phyloP scores from a whole-genome alignment of 2,329 filamentous ascomycete species.

The Phoma sp. region DNA sequence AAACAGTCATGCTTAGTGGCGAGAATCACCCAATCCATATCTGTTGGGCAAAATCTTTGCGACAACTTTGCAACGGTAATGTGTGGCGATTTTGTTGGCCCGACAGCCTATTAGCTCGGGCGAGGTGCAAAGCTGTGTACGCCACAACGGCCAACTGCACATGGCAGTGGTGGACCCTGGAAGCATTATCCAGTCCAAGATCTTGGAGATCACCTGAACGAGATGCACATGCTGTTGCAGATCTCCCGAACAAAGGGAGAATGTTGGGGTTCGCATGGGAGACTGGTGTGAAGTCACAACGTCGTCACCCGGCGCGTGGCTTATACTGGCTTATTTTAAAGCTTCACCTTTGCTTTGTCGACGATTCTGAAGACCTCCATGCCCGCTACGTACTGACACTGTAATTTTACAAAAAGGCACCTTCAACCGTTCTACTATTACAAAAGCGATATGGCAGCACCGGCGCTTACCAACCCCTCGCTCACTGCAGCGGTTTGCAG shows the following conservation, averaged over 20 bases:
- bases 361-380: not conserved
- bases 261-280: not conserved
- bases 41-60: constrained; percentile 11
- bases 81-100: constrained; percentile 1
- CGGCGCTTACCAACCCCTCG: constrained; percentile 30
- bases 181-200: not conserved
- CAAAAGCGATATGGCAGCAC: constrained; percentile 5
- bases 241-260: not conserved
- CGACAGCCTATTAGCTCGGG: not conserved
- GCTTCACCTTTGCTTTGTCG: constrained; percentile 1
- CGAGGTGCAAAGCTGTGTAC: not conserved
- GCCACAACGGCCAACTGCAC: constrained; percentile 4
- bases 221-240: not conserved
- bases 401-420: not conserved
- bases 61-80: not conserved
- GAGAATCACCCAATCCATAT: constrained; percentile 14
- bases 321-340: not conserved
- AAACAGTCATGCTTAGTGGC: constrained; percentile 21
- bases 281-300: constrained; percentile 17
- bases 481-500: constrained; percentile 38
- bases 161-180: not conserved
- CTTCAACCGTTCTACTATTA: not conserved
- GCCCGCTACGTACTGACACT: not conserved
- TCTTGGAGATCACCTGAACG: not conserved
- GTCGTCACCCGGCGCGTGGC: constrained; percentile 19